phyloP scores from a whole-genome alignment of 2,329 filamentous ascomycete genomes.

The Clarireedia hainanense region DNA sequence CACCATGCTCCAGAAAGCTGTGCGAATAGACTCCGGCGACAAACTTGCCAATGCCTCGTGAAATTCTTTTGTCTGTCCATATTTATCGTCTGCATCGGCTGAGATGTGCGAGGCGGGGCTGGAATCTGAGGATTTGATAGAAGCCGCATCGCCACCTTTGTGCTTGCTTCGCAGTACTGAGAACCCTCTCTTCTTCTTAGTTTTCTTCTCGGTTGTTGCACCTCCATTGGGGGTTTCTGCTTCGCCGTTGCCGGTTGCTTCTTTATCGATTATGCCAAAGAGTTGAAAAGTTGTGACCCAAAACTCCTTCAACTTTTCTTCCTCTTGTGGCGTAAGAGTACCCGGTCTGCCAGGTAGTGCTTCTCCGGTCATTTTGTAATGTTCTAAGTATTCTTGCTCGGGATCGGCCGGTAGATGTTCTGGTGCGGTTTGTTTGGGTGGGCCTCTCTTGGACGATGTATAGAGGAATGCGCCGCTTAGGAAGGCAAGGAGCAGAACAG shows the following conservation, averaged over 20 bases:
- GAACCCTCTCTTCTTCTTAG: constrained; percentile 63
- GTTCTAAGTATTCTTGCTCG: constrained; percentile 10
- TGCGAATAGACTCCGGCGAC: constrained; percentile 69
- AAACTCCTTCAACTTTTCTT: constrained; percentile 78
- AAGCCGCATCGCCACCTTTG: constrained; percentile 44
- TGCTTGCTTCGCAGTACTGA: constrained; percentile 58
- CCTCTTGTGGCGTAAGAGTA: constrained; percentile 83
- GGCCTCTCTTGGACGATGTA: background rate
- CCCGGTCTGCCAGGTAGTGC: constrained; percentile 65
- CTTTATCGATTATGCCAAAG: constrained; percentile 51
- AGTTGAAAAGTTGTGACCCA: constrained; percentile 73
- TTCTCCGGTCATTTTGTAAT: constrained; percentile 35
- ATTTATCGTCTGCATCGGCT: constrained; percentile 70
- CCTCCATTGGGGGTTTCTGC: constrained; percentile 17
- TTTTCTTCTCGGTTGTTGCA: constrained; percentile 39
- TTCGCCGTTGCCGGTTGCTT: constrained; percentile 23
- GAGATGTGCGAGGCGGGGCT: constrained; percentile 6
- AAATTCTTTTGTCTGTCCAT: constrained; percentile 82
- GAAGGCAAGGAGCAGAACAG: constrained; percentile 6
- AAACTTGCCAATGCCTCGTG: constrained; percentile 70
- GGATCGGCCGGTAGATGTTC: background rate
- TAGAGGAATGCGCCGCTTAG: constrained; percentile 12
- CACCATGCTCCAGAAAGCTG: constrained; percentile 85
- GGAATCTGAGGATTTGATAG: constrained; percentile 28
- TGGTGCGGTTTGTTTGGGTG: background rate